Conservation (phyloP, 2,329 filamentous ascomycete species). For the Neonectria coccinea region DNA sequence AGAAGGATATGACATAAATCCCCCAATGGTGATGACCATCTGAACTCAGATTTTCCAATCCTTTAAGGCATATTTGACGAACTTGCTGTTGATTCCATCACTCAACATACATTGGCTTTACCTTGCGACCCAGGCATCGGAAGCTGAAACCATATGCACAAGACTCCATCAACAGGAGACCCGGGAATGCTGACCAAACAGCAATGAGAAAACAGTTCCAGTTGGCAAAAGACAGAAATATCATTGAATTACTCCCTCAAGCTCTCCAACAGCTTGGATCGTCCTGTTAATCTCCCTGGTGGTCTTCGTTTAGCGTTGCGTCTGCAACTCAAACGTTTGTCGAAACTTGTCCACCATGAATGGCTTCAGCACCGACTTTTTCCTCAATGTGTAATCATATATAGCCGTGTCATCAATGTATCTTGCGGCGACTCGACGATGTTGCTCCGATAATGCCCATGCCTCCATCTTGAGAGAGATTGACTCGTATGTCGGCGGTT, state of each 20-base stretch:
- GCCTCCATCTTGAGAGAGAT: constrained; percentile 34
- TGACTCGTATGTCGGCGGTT: constrained; percentile 28
- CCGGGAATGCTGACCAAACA: neutral
- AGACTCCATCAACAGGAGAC: neutral
- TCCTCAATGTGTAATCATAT: constrained; percentile 26
- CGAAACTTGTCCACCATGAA: constrained; percentile 36
- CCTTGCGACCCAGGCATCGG: too few relatives aligned
- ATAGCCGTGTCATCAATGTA: constrained; percentile 33
- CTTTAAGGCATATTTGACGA: constrained; percentile 65
- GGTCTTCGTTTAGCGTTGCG: neutral
- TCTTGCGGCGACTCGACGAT: constrained; percentile 30
- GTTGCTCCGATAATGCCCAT: constrained; percentile 29
- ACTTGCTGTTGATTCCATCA: constrained; percentile 53
- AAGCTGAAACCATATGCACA: constrained; percentile 38
- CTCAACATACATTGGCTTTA: too few relatives aligned
- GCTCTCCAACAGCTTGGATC: neutral
- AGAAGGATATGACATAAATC: constrained; percentile 54
- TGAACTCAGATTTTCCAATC: constrained; percentile 68
- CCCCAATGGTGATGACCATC: constrained; percentile 72
- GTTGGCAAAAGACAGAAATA: neutral
- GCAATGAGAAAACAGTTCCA: too few relatives aligned
- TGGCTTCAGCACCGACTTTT: constrained; percentile 29
- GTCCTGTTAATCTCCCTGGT: constrained; percentile 2
- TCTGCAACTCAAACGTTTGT: constrained; percentile 25
- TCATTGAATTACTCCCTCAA: constrained; percentile 12